Evolutionary conservation across 768 basidiomycete genomes (phyloP).

Genomic region (Suillus variegatus): DNA sequence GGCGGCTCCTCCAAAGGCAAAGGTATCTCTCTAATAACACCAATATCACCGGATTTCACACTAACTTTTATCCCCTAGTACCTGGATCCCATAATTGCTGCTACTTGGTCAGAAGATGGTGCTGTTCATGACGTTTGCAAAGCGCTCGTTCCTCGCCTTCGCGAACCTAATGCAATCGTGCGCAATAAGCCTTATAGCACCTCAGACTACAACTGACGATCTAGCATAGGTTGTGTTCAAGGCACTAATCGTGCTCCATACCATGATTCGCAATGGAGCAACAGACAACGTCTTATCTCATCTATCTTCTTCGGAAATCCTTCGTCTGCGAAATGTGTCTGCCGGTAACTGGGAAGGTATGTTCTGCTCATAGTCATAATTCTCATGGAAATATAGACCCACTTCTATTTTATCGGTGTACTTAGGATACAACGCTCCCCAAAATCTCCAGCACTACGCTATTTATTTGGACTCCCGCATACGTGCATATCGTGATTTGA

Average conservation of each 20-base stretch:
- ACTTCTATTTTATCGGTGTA: slow-evolving; percentile 5
- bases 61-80: slow-evolving; percentile 54
- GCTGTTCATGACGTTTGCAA: slow-evolving; percentile 92
- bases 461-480: slow-evolving; percentile 88
- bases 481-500: slow-evolving; percentile 83
- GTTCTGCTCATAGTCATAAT: slow-evolving; percentile 14
- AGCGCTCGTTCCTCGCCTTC: slow-evolving; percentile 78
- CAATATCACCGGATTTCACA: slow-evolving; percentile 2
- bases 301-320: slow-evolving; percentile 78
- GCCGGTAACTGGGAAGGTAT: slow-evolving; percentile 86
- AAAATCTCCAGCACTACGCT: slow-evolving; percentile 87
- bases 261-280: slow-evolving; percentile 95
- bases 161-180: slow-evolving; percentile 91
- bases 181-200: slow-evolving; percentile 29
- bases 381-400: not conserved
- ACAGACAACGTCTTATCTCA: slow-evolving; percentile 91
- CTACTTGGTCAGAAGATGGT: slow-evolving; percentile 96
- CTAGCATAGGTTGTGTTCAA: slow-evolving; percentile 89
- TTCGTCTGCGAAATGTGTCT: slow-evolving; percentile 81
- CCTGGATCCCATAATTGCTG: slow-evolving; percentile 93
- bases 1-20: slow-evolving; percentile 91
- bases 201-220: not conserved
- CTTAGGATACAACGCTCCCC: slow-evolving; percentile 80
- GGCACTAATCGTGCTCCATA: slow-evolving; percentile 91
- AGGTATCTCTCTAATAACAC: slow-evolving; percentile 50